Evolutionary conservation across 495 filamentous ascomycete species (phyloP).

Genomic region (Xylaria scruposa): DNA sequence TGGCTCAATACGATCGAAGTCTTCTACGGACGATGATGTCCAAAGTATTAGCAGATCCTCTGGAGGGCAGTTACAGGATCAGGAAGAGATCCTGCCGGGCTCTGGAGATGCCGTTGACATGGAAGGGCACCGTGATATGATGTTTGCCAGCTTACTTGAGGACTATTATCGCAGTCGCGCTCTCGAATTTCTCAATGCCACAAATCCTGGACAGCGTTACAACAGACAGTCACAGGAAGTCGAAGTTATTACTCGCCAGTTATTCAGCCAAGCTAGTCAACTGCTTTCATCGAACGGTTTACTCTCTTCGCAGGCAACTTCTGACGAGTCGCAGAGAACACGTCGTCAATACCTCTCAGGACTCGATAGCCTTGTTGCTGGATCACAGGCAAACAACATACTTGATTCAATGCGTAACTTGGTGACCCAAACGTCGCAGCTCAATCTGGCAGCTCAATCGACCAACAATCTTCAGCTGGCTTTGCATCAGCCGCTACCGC

Average conservation of each 20-base stretch:
- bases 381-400: slow-evolving; percentile 26
- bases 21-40: slow-evolving; percentile 24
- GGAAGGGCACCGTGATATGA: slow-evolving; percentile 43
- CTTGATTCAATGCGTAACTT: slow-evolving; percentile 34
- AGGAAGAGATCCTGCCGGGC: slow-evolving; percentile 8
- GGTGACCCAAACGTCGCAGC: slow-evolving; percentile 31
- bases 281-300: slow-evolving; percentile 36
- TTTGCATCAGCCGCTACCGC: slow-evolving; percentile 18
- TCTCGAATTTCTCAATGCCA: slow-evolving; percentile 36
- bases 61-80: neutral
- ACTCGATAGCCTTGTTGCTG: slow-evolving; percentile 34
- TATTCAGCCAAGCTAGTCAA: slow-evolving; percentile 34
- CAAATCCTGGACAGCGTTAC: slow-evolving; percentile 35
- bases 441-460: slow-evolving; percentile 34
- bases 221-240: slow-evolving; percentile 39
- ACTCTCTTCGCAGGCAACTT: slow-evolving; percentile 29
- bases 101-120: slow-evolving; percentile 22
- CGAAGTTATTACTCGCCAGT: slow-evolving; percentile 31
- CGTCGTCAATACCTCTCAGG: slow-evolving; percentile 37
- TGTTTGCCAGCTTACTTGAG: slow-evolving; percentile 42
- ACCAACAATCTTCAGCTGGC: slow-evolving; percentile 31
- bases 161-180: slow-evolving; percentile 40
- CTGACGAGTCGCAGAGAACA: slow-evolving; percentile 24
- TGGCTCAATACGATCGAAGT: slow-evolving; percentile 18
- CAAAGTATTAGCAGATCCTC: slow-evolving; percentile 26